Evolutionary conservation across 1,139 yeast genomes (phyloP).

Genomic region (Candida sp.): DNA sequence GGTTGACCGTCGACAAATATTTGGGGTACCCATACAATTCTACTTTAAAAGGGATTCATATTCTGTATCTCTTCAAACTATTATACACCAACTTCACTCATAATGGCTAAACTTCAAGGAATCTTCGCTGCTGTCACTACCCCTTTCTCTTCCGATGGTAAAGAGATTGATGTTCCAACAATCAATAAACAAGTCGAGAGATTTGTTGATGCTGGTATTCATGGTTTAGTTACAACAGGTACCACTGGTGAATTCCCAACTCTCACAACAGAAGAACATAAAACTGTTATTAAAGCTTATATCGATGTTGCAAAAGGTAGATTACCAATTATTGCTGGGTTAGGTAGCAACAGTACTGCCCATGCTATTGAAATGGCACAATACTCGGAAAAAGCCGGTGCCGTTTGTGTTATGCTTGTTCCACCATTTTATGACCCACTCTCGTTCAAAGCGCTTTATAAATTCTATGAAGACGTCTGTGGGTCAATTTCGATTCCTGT

Average conservation of each 20-base stretch:
- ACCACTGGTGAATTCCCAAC: slow-evolving; percentile 16
- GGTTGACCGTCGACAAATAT: too few relatives aligned
- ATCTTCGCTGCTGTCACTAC: slow-evolving; percentile 15
- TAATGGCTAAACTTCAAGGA: slow-evolving; percentile 7
- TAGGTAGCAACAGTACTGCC: slow-evolving; percentile 12
- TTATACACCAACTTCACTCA: neutral
- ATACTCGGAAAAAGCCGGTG: slow-evolving; percentile 11
- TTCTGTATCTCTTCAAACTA: too few relatives aligned
- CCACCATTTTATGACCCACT: slow-evolving; percentile 15
- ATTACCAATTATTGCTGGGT: slow-evolving; percentile 12
- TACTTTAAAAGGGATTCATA: too few relatives aligned
- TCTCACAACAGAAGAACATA: slow-evolving; percentile 12
- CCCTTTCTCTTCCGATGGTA: slow-evolving; percentile 10
- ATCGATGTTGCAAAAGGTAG: slow-evolving; percentile 13
- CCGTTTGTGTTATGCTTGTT: slow-evolving; percentile 14
- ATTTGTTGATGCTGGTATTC: slow-evolving; percentile 10
- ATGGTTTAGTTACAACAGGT: slow-evolving; percentile 14
- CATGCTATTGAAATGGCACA: slow-evolving; percentile 12
- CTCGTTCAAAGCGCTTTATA: slow-evolving; percentile 10
- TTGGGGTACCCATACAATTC: too few relatives aligned
- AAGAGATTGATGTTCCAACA: slow-evolving; percentile 6
- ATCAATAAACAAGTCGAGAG: slow-evolving; percentile 10
- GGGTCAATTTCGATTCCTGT: slow-evolving; percentile 12
- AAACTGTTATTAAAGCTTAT: slow-evolving; percentile 11
- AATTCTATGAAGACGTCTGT: slow-evolving; percentile 12